Evolutionary conservation across 2,329 filamentous ascomycete genomes (phyloP), one percentile per base, ranked within the genome.

Genomic region (Thelonectria discophora): DNA sequence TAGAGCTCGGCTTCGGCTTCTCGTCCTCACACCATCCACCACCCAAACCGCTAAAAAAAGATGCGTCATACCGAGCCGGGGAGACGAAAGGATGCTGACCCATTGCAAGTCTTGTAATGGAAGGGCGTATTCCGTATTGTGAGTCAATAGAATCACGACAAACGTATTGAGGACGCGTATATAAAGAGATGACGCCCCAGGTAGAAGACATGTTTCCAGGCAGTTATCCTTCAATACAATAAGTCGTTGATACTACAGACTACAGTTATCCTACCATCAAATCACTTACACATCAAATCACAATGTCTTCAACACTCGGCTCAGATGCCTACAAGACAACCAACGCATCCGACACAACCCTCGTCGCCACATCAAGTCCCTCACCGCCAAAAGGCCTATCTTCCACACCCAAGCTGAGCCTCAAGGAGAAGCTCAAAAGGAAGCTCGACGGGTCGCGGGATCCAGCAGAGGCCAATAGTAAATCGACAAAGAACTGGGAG

Each of bases 401-500:
- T 6, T 18, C 34, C n/a, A 30, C 52, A 0, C 32, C 66, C 10
- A 72, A 72, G 40, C 55, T 54, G 21, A 65, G 59, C 9, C 60
- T 72, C 32, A 71, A 68, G 53, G 49, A 65, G 2, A 72, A 64
- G 68, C 53, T 72, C 57, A 64, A 68, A 62, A 55, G 55, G 32
- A 72, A 69, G 58, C 58, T 72, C 5, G 52, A 48, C 13, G 57
- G 63, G 3, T 67, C 68, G 3, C 55, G 65, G 20, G 68, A 71
- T 40, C 69, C 69, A 17, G 54, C 63, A 32, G 68, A 59, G 54
- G 63, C 56, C 4, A 65, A 55, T 34, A 39, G 47, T 13, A 66
- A 72, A 10, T 66, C 68, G 3, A 61, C 56, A 45, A 70, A 71
- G 63, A 69, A 67, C 6, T 72, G 69, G 69, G 69, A 72, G 30